A percentile compares a stretch with the other conserved stretches of the same genome.
These are phyloP conservation scores for Calonectria leucothoes DNA, from an alignment of 2,329 filamentous ascomycete genomes.

Conservation along the genomic window DNA sequence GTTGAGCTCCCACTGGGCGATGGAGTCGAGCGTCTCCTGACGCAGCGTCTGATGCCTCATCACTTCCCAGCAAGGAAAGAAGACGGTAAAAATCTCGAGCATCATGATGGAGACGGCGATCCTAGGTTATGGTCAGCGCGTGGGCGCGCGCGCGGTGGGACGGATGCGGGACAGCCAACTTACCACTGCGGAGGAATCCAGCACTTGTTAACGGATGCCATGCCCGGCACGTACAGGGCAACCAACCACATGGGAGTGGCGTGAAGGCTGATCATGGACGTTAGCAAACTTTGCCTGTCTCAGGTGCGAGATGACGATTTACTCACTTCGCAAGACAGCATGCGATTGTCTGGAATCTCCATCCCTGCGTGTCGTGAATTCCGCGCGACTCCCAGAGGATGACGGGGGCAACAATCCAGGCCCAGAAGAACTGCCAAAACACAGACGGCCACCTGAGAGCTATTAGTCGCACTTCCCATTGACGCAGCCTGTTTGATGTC, in stretches of 20 bases:
- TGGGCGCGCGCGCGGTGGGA: no score
- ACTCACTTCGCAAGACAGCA: conserved; percentile 60
- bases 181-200: conserved; percentile 73
- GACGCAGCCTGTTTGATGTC: background rate
- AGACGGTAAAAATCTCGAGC: conserved; percentile 73
- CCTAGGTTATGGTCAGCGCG: conserved; percentile 43
- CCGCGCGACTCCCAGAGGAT: conserved; percentile 71
- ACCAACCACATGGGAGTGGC: conserved; percentile 76
- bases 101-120: conserved; percentile 70
- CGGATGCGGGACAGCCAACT: conserved; percentile 34
- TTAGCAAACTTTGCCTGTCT: background rate
- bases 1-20: conserved; percentile 60
- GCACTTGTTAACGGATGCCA: conserved; percentile 64
- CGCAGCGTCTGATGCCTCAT: conserved; percentile 56
- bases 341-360: conserved; percentile 71
- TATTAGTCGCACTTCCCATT: no score
- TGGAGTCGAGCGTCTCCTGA: conserved; percentile 61
- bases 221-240: conserved; percentile 64
- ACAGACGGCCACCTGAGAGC: conserved; percentile 67
- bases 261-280: conserved; percentile 59
- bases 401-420: conserved; percentile 70
- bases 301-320: background rate
- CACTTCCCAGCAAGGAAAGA: conserved; percentile 72
- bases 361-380: conserved; percentile 74
- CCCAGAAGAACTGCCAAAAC: conserved; percentile 74